These are phyloP conservation scores for Colletotrichum incanum DNA, from an alignment of 2,329 filamentous ascomycete genomes.

Conservation along the genomic window DNA sequence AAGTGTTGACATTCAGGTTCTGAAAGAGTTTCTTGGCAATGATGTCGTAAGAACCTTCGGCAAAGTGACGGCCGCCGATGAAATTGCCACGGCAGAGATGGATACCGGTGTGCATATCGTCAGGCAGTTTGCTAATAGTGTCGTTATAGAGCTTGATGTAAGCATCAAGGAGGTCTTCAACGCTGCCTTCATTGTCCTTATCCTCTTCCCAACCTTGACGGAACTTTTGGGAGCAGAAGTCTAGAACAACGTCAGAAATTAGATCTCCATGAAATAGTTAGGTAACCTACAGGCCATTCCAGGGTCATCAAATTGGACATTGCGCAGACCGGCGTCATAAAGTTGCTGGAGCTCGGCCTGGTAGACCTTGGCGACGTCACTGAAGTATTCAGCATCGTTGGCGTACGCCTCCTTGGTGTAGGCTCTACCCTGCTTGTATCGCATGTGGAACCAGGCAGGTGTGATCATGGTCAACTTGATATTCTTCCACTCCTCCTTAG, in stretches of 20 bases:
- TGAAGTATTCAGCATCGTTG: conserved; percentile 69
- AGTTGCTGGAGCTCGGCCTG: conserved; percentile 73
- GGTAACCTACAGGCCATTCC: conserved; percentile 74
- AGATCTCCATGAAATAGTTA: background rate
- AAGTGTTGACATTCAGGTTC: conserved; percentile 75
- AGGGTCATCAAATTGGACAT: conserved; percentile 79
- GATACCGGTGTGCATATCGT: conserved; percentile 83
- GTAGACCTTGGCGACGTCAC: conserved; percentile 76
- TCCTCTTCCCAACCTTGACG: conserved; percentile 79
- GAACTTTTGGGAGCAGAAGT: conserved; percentile 83
- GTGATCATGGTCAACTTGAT: conserved; percentile 71
- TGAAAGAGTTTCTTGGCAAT: conserved; percentile 78
- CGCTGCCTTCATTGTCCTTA: conserved; percentile 75
- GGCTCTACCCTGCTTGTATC: conserved; percentile 48
- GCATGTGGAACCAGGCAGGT: conserved; percentile 62
- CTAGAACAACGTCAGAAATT: conserved; percentile 54
- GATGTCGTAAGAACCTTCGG: conserved; percentile 77
- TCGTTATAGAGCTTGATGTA: conserved; percentile 87
- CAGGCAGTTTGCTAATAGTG: conserved; percentile 73
- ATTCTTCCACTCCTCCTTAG: conserved; percentile 63
- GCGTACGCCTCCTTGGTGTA: conserved; percentile 48
- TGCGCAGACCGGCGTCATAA: conserved; percentile 74
- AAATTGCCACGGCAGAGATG: conserved; percentile 82
- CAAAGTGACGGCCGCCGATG: conserved; percentile 76
- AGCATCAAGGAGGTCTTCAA: conserved; percentile 79